Evolutionary conservation across 345 rosid genomes (phyloP).

Genomic region (Psidium friedrichsthalianum): DNA sequence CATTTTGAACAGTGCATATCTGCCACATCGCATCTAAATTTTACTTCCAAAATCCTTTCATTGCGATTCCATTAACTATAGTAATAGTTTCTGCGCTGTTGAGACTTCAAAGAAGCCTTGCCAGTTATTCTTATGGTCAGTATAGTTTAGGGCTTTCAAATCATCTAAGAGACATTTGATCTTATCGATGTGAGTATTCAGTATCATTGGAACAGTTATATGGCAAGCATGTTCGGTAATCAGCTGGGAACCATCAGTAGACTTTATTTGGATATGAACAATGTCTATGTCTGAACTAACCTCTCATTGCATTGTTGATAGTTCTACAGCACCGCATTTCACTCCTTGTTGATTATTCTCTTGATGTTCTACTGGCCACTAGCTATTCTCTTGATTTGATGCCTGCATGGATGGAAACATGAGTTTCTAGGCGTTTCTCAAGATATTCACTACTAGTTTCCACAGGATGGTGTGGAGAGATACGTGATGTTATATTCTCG

Average conservation of each 20-base stretch:
- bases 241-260: background rate
- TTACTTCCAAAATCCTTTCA: background rate
- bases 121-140: background rate
- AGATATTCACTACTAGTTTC: background rate
- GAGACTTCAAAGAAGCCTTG: background rate
- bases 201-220: background rate
- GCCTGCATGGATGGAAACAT: background rate
- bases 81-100: background rate
- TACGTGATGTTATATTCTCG: conserved; percentile 86
- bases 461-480: conserved; percentile 98
- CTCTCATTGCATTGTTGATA: background rate
- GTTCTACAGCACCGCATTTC: background rate
- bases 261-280: background rate
- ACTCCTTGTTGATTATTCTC: background rate
- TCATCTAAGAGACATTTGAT: background rate
- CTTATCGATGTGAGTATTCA: background rate
- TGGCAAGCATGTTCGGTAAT: background rate
- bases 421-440: background rate
- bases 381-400: background rate
- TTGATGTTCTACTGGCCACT: background rate
- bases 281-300: background rate
- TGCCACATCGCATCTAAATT: background rate
- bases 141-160: background rate
- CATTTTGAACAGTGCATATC: background rate
- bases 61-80: background rate